Evolutionary conservation across 768 basidiomycete genomes (phyloP).

Genomic region (Udeniomyces megalosporus): DNA sequence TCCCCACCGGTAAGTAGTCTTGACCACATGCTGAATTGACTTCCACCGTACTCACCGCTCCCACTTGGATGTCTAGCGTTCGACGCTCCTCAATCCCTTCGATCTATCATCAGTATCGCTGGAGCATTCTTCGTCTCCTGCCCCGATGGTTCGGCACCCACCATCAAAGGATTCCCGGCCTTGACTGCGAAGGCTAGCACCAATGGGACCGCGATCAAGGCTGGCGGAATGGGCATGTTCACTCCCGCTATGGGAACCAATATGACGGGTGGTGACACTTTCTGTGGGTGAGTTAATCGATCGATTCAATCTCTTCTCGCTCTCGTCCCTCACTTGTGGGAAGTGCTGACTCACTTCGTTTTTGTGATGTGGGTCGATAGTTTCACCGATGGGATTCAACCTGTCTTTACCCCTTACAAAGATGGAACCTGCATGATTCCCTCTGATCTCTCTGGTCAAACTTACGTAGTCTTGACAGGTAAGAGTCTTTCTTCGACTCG

Average conservation of each 20-base stretch:
- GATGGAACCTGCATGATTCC: no score
- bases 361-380: background rate
- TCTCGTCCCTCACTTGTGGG: background rate
- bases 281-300: no score
- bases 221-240: background rate
- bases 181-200: background rate
- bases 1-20: no score
- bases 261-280: background rate
- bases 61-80: no score
- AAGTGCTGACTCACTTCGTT: background rate
- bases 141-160: constrained; percentile 1
- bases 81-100: background rate
- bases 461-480: no score
- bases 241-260: background rate
- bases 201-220: background rate
- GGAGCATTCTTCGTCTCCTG: constrained; percentile 5
- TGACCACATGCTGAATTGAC: no score
- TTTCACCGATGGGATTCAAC: background rate
- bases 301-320: no score
- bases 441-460: no score
- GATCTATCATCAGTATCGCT: background rate
- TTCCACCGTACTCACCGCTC: no score
- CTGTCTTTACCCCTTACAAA: background rate
- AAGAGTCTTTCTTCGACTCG: background rate
- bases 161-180: constrained; percentile 3